Conservation (phyloP, 2,329 filamentous ascomycete genomes). For the Ophiostoma australiae region DNA sequence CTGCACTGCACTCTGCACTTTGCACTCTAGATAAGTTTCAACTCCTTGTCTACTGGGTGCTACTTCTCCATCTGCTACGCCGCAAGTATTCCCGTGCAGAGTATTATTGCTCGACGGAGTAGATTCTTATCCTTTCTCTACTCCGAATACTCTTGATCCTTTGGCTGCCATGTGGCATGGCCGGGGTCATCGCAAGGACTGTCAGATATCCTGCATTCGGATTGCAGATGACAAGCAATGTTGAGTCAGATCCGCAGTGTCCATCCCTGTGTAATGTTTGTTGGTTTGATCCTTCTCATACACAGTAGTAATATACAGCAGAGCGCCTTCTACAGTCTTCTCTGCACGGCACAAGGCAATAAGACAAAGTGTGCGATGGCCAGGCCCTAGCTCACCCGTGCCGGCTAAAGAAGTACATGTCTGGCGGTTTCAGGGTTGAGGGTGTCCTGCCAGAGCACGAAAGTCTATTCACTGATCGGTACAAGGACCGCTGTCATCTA, state of each 20-base stretch:
- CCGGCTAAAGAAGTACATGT: not conserved
- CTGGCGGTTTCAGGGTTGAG: not conserved
- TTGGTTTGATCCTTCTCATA: no score
- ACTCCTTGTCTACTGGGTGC: not conserved
- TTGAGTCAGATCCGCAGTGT: slow-evolving; percentile 1
- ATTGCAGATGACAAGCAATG: not conserved
- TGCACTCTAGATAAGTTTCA: not conserved
- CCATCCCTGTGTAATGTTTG: not conserved
- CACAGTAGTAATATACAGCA: no score
- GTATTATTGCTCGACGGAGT: not conserved
- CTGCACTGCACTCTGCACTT: not conserved
- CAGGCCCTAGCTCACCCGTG: not conserved
- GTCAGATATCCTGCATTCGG: no score
- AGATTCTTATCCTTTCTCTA: not conserved
- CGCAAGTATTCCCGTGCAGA: no score
- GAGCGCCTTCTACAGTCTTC: no score
- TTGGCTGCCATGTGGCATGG: slow-evolving; percentile 3
- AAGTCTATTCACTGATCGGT: not conserved
- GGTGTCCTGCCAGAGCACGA: not conserved
- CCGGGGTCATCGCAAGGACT: not conserved
- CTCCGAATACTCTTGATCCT: not conserved
- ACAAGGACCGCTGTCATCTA: no score
- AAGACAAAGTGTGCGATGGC: not conserved
- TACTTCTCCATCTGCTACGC: not conserved
- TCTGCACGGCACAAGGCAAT: not conserved